Base-by-base conservation (phyloP, 495 filamentous ascomycete species). In the Sordaria brevicollis region DNA sequence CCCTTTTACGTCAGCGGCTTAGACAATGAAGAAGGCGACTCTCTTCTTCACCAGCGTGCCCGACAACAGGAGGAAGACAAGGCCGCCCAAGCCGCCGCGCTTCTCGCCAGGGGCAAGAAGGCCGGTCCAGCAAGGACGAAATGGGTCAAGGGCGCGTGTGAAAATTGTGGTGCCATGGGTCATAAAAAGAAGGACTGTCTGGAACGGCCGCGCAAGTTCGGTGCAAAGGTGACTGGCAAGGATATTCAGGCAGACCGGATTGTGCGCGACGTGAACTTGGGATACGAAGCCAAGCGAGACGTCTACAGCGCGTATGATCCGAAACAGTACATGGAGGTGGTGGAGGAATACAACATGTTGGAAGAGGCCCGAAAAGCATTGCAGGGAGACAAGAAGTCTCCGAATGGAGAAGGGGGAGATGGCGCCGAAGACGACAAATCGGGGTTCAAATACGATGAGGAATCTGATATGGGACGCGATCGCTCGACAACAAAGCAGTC, bases 231-330 rank as follows among this genome's bases (percentile, higher is more conserved):
- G 90, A 97, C 93, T 0, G 95, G 95, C 5, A 90, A 88, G 73
- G 89, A 98, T 80, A 99, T 99, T 71, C 88, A 96, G 76, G 93
- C 93, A 29, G 95, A 99, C 80, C 93, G 97, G 76, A 79, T 89
- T n/a, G 83, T 96, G 43, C 89, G 95, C 75, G 87, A 94, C 68
- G 91, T 96, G 25, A 86, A 91, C 66, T 80, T 97, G 29, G 92
- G 93, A 3, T 99, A 94, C 93, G 95, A 98, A 80, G 95, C 95
- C n/a, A 99, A 99, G 83, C 84, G 95, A 74, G 95, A 99, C 81
- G 86, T 94, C 49, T 99, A 94, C 94, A 97, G 97, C 78, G 93
- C 93, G 33, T 99, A 96, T 80, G 94, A 98, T 79, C 85, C 94
- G 3, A 86, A 86, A 74, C 92, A 97, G 81, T 97, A 97, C 76